A percentile compares a stretch with the other conserved stretches of the same genome.
phyloP scores from a whole-genome alignment of 73 alveolate genomes.

The Tetrahymena malaccensis region DNA sequence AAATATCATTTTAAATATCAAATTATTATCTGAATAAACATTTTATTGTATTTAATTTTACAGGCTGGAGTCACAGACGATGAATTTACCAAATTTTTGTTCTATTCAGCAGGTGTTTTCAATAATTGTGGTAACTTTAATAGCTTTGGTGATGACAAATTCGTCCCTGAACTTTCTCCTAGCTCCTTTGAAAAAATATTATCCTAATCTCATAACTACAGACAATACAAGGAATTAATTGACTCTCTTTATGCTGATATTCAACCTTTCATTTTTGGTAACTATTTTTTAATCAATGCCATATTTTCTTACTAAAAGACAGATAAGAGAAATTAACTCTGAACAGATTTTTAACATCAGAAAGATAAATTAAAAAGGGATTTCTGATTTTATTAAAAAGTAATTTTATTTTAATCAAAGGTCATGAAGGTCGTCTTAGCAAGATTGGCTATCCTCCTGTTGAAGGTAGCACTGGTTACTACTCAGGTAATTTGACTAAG shows the following conservation, averaged over 20 bases:
- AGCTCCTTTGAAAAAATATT: constrained; percentile 42
- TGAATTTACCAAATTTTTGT: constrained; percentile 44
- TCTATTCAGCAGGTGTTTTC: constrained; percentile 67
- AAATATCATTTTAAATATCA: not conserved
- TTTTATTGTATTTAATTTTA: not conserved
- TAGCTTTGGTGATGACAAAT: constrained; percentile 80
- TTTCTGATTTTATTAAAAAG: not conserved
- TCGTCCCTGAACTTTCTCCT: constrained; percentile 64
- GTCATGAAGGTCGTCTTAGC: constrained; percentile 26
- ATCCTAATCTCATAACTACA: not conserved
- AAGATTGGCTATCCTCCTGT: not conserved
- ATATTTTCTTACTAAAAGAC: not conserved
- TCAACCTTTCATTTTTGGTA: constrained; percentile 8
- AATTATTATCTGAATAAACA: not conserved
- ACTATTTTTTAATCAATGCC: not conserved
- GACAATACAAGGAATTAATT: not conserved
- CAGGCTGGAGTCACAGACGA: constrained; percentile 48
- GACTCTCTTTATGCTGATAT: not conserved
- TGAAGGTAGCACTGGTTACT: constrained; percentile 52
- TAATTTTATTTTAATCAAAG: constrained; percentile 36
- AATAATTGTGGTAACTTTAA: constrained; percentile 66
- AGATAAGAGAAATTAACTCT: not conserved
- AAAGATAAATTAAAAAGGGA: constrained; percentile 2
- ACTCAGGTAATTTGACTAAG: constrained; percentile 57
- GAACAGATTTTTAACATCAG: not conserved